A percentile compares a stretch with the other conserved stretches of the same genome.
These are phyloP conservation scores for Aspergillus floridensis DNA, from an alignment of 2,329 filamentous ascomycete genomes.

Conservation along the genomic window DNA sequence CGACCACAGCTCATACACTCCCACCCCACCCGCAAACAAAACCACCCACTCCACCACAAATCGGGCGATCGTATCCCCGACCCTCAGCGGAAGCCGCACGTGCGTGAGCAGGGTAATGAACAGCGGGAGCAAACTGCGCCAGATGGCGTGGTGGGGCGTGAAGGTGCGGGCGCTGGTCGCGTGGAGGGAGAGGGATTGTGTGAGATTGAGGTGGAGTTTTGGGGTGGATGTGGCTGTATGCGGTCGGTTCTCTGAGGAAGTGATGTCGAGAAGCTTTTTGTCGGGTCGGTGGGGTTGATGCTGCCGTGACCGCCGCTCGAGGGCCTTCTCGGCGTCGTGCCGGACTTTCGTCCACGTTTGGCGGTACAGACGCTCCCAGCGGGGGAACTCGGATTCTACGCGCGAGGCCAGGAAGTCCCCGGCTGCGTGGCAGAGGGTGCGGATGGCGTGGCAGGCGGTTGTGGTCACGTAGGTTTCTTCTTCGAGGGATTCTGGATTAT, in stretches of 20 bases:
- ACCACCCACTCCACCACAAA: slow-evolving; percentile 38
- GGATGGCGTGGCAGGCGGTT: slow-evolving; percentile 67
- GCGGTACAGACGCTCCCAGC: slow-evolving; percentile 43
- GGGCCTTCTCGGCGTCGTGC: slow-evolving; percentile 35
- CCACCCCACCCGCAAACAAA: slow-evolving; percentile 30
- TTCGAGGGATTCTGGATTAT: slow-evolving; percentile 24
- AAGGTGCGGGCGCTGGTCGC: slow-evolving; percentile 30
- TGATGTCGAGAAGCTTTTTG: too few relatives aligned
- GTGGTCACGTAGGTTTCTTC: slow-evolving; percentile 57
- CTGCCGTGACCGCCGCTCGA: slow-evolving; percentile 31
- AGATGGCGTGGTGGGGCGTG: slow-evolving; percentile 40
- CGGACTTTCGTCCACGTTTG: slow-evolving; percentile 38
- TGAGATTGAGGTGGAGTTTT: slow-evolving; percentile 20
- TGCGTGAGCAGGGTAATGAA: slow-evolving; percentile 41
- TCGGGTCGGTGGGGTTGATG: slow-evolving; percentile 1
- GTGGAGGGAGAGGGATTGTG: slow-evolving; percentile 20
- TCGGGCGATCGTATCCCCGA: slow-evolving; percentile 42
- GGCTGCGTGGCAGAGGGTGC: slow-evolving; percentile 65
- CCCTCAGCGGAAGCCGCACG: slow-evolving; percentile 40
- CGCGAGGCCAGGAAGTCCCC: slow-evolving; percentile 78
- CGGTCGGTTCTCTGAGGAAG: too few relatives aligned
- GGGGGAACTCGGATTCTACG: slow-evolving; percentile 65
- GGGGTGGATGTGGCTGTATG: background rate
- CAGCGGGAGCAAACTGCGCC: slow-evolving; percentile 37
- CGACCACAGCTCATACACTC: slow-evolving; percentile 27